Base-by-base conservation (phyloP, 164 flowering plant species). In the Magnolia sinica region DNA sequence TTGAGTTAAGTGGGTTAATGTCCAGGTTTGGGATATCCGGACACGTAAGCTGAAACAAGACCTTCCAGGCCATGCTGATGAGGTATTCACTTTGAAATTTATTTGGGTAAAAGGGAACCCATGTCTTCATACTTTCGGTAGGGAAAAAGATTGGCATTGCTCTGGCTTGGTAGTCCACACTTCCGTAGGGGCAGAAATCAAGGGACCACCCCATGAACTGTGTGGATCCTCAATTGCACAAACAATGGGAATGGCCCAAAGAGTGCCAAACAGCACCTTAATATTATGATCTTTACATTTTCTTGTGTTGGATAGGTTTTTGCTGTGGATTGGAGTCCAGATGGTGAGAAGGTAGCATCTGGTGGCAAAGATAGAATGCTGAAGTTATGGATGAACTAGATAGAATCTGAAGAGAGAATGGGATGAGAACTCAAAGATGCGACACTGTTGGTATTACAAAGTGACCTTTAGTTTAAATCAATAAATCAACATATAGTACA, bases 261-360 rank as follows among this genome's bases (percentile, higher is more conserved):
- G 61, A 55, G 61, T 55, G 61, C 18, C 11, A 55, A 55, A 14
- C 18, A 16, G 18, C 61, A 11, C 45, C 45, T 68, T 10, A 68
- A 27, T 29, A 14, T 68, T 18, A 29, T 7, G 8, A 2, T 7
- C 50, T 3, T 68, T 18, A 22, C 64, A 8, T 69, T 20, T 31
- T 24, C 23, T 73, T 58, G 9, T 14, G 8, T 61, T 31, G 22
- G 11, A 63, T 77, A 95, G 99, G 98, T 96, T 77, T 96, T 80
- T 85, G 95, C 97, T 20, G 99, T 96, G 78, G 98, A 96, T 78
- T 96, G 99, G 99, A 96, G 99, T 84, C 99, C 98, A 19, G 99
- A 94, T 83, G 99, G 99, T 63, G 98, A 96, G 87, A 96, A 96
- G 81, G 99, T 96, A 51, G 99, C 94, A 64, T 96, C 98, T 8